Conservation (phyloP, 148 eudicot species). For the Fallopia convolvulus region DNA sequence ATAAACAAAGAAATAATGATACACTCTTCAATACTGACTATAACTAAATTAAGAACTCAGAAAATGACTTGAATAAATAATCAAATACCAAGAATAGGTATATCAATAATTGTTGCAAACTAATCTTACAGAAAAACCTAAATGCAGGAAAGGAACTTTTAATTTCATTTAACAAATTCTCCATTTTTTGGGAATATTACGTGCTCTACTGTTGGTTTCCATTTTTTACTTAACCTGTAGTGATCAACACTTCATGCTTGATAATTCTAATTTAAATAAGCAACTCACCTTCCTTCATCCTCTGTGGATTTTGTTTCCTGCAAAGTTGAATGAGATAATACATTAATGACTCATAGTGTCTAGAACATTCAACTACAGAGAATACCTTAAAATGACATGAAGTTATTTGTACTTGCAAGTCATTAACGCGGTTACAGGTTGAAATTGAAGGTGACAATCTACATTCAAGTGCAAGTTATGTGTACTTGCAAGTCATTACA, state of each 20-base stretch:
- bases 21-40: no score
- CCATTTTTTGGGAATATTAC: not conserved
- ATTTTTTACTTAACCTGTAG: not conserved
- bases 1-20: not conserved
- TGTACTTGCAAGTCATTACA: no score
- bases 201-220: not conserved
- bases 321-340: conserved; percentile 8
- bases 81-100: not conserved
- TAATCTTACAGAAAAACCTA: not conserved
- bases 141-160: not conserved
- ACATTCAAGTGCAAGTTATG: no score
- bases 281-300: conserved; percentile 56
- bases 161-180: not conserved
- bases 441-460: no score
- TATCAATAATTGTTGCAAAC: not conserved
- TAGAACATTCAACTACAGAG: not conserved
- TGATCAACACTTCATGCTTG: conserved; percentile 1
- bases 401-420: not conserved
- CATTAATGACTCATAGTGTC: not conserved
- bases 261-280: conserved; percentile 11
- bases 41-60: not conserved
- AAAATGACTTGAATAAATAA: not conserved
- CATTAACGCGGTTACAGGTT: no score
- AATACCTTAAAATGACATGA: no score
- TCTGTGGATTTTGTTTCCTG: conserved; percentile 53